Base-by-base conservation (phyloP, 441 rosid genomes). In the Lepidium campestre region DNA sequence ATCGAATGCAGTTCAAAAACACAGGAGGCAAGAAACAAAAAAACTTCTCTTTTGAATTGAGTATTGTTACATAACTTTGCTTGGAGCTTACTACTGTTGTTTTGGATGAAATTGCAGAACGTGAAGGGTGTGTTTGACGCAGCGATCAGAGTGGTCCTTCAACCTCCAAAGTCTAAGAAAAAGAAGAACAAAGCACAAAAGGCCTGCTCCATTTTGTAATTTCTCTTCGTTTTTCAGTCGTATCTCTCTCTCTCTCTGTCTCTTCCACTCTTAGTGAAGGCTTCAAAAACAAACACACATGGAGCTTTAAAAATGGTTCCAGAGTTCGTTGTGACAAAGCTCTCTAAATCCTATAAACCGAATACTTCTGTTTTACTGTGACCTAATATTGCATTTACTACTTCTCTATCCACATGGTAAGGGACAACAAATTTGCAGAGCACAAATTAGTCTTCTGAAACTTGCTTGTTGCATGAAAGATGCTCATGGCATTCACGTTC, bases 1-100 rank as follows among this genome's bases (percentile, higher is more conserved):
- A 82, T 87, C 13, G 93, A 87, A 62, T 87, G 93, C 81, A 87
- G 93, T 63, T 80, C 93, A 44, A 87, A 85, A 77, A 65, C 93
- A 17, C 93, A 87, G 67, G 87, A 83, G 90, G 93, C 80, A 72
- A 64, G 54, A 20, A 35, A 6, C 49, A 46, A 45, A 22, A 2
- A 42, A 39, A 15, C 18, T 3, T 45, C 15, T 15, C 11, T 29
- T 40, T 19, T 50, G 25, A 25, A 5, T 56, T 19, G 55, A 27
- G 15, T 52, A 10, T 5, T 34, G 10, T 35, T 29, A 64, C 50
- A 44, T n/a, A 23, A 37, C 27, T 27, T 44, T 46, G 42, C 34
- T 17, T 50, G 0, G 13, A 56, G 32, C 22, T 42, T 58, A 41
- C 34, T 60, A 17, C 32, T 53, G 34, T 19, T 27, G 22, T 1